Evolutionary conservation across 345 rosid species (phyloP), one percentile per base, ranked within the genome.

Genomic region (Eutrema japonicum): DNA sequence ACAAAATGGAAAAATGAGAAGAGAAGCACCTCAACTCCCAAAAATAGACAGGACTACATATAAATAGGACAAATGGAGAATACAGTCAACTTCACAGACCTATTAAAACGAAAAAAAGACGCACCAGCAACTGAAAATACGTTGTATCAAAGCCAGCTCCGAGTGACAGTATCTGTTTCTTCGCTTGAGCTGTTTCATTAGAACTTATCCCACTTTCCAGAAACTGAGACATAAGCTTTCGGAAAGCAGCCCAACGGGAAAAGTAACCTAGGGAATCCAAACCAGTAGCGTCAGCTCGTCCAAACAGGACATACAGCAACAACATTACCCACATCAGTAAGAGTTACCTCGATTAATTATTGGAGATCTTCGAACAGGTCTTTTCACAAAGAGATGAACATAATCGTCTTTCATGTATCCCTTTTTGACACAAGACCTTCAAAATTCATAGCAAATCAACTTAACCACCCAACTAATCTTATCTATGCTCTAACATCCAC

Each of bases 61-160:
- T 18, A 62, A n/a, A 7, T n/a, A 53, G 26, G 53, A 37, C 7
- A 7, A 45, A 26, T 32, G 40, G 68, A 47, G 41, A 27, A 38
- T 10, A 9, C 3, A 8, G 33, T 18, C 22, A 16, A 48, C 26
- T 43, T 11, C 0, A 14, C 2, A 11, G 36, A 48, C 16, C 10
- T 3, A 33, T 9, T n/a, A 35, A 73, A 37, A 64, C 11, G 29
- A n/a, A 42, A 77, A 18, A 12, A 62, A 40, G 54, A 63, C 70
- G 72, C 71, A 90, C 98, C 90, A 86, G 87, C 70, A 95, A 75
- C 80, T 95, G 99, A 77, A 95, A 95, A 79, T 65, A 95, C 3
- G 83, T 88, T 22, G 96, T 95, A 79, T 95, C 98, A 78, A 92
- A 95, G 61, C 97, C 99, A 63, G 99, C 94, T 72, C 98, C 99